These are phyloP conservation scores for Plectosphaerella sp. DNA, from an alignment of 2,329 filamentous ascomycete genomes.

Conservation along the genomic window DNA sequence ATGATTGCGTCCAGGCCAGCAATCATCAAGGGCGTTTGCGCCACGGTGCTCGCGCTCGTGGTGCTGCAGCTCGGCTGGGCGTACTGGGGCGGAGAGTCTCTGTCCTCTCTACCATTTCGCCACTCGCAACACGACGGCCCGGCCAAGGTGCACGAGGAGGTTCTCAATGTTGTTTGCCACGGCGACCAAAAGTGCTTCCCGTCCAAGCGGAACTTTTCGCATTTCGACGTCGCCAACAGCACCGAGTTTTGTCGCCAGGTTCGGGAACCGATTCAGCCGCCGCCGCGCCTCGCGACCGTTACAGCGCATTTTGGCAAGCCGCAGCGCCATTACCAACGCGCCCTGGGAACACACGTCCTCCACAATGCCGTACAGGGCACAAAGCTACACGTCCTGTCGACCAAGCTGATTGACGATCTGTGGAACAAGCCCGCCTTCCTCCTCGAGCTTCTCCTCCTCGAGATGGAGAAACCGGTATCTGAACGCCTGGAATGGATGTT, in stretches of 20 bases:
- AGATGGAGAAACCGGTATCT: conserved; percentile 9
- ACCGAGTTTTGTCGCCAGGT: neutral
- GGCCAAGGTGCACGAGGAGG: no score
- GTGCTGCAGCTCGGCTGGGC: no score
- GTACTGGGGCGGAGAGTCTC: no score
- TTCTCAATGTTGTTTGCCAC: neutral
- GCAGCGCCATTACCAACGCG: conserved; percentile 11
- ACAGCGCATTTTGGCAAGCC: conserved; percentile 6
- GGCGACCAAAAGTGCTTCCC: neutral
- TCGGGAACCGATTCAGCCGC: neutral
- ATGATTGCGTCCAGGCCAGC: no score
- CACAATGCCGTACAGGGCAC: conserved; percentile 27
- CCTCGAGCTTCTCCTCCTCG: conserved; percentile 20
- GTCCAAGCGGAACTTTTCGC: neutral
- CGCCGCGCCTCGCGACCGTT: conserved; percentile 3
- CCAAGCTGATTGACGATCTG: conserved; percentile 20
- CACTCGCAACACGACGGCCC: no score
- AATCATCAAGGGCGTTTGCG: no score
- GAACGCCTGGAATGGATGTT: conserved; percentile 12
- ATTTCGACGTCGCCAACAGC: neutral
- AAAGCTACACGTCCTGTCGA: conserved; percentile 25
- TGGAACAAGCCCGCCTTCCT: conserved; percentile 36
- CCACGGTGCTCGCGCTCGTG: no score
- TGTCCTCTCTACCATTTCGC: no score
- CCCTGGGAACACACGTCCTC: conserved; percentile 25